Conservation (phyloP, 768 basidiomycete species). For the Hypholoma sublateritium region DNA sequence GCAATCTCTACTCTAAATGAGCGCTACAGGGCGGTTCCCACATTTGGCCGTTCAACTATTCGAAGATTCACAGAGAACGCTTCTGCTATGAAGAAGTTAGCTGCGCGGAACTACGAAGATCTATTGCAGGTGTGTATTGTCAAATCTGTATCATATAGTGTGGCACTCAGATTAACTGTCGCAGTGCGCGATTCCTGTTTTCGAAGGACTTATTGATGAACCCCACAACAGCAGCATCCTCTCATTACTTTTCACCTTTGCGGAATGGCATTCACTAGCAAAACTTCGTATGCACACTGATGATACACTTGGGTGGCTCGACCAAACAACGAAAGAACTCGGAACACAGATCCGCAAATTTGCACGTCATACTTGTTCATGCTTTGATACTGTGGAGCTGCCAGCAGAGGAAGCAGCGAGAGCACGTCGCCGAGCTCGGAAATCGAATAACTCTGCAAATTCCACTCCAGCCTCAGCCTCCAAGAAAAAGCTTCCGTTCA, state of each 20-base stretch:
- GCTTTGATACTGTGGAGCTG: slow-evolving; percentile 5
- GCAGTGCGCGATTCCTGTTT: slow-evolving; percentile 32
- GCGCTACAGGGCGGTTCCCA: slow-evolving; percentile 18
- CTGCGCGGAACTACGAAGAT: background rate
- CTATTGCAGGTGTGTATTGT: slow-evolving; percentile 18
- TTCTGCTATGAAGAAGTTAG: slow-evolving; percentile 12
- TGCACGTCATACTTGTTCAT: background rate
- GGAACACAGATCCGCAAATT: slow-evolving; percentile 6
- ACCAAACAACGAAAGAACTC: background rate
- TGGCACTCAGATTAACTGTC: background rate
- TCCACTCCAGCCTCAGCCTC: background rate
- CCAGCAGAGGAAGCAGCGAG: slow-evolving; percentile 11
- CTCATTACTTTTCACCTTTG: background rate
- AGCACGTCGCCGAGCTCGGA: background rate
- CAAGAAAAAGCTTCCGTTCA: slow-evolving; percentile 16
- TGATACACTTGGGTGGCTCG: background rate
- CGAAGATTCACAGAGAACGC: slow-evolving; percentile 26
- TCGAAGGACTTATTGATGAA: slow-evolving; percentile 29
- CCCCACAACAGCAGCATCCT: background rate
- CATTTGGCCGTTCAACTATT: slow-evolving; percentile 24
- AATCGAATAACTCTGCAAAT: background rate
- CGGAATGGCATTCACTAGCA: background rate
- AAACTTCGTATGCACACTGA: background rate
- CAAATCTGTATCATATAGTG: background rate
- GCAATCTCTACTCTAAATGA: slow-evolving; percentile 2